phyloP scores from a whole-genome alignment of 208 protist species.

The Acanthamoeba royreba region DNA sequence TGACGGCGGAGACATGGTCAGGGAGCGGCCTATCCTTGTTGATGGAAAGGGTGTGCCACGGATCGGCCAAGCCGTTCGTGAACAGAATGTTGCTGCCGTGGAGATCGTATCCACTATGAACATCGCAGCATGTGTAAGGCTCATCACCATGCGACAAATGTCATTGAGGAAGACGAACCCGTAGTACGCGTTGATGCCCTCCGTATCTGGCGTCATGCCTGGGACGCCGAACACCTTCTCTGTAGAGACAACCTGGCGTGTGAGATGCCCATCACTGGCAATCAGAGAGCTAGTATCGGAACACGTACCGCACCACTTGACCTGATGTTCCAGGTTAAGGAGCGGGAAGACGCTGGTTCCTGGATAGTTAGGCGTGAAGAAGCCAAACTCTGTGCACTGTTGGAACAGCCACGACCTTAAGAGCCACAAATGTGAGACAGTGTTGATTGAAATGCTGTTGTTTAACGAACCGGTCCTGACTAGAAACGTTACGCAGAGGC shows the following conservation, averaged over 20 bases:
- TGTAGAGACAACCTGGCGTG: background rate
- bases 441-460: too few relatives aligned
- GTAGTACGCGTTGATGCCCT: background rate
- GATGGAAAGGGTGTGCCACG: slow-evolving; percentile 8
- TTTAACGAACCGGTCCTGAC: background rate
- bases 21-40: background rate
- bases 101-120: background rate
- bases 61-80: background rate
- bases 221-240: background rate
- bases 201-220: background rate
- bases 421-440: too few relatives aligned
- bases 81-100: slow-evolving; percentile 24
- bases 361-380: slow-evolving; percentile 27
- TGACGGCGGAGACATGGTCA: background rate
- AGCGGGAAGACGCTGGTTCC: slow-evolving; percentile 1
- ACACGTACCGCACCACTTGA: slow-evolving; percentile 24
- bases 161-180: background rate
- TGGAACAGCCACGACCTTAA: slow-evolving; percentile 39
- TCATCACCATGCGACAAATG: background rate
- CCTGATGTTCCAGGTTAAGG: background rate
- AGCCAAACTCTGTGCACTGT: slow-evolving; percentile 38
- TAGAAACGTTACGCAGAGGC: background rate
- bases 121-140: background rate
- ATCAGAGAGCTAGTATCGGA: background rate
- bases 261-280: background rate